Evolutionary conservation across 1,139 yeast species (phyloP).

Genomic region (Taphrina wiesneri): DNA sequence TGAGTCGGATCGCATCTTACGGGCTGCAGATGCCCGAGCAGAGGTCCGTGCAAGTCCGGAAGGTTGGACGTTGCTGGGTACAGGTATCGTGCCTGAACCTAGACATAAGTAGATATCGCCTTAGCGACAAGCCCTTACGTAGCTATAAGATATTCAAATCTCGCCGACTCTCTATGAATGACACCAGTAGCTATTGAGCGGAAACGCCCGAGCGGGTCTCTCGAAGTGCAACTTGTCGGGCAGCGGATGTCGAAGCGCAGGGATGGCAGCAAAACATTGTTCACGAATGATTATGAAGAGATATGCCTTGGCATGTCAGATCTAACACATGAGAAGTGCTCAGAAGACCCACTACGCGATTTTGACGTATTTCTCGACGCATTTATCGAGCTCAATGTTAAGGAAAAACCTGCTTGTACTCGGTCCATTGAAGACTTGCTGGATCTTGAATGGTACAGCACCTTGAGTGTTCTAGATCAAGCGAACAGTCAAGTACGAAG

Average conservation of each 20-base stretch:
- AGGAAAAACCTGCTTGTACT: neutral
- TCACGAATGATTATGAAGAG: neutral
- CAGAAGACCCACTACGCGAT: neutral
- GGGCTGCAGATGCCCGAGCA: no score
- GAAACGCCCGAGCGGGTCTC: neutral
- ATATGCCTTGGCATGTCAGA: constrained; percentile 5
- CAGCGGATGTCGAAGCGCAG: neutral
- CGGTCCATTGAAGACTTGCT: neutral
- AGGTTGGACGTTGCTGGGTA: no score
- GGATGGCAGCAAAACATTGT: neutral
- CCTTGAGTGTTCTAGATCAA: neutral
- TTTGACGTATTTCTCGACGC: neutral
- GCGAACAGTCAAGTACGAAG: neutral
- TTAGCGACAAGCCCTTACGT: no score
- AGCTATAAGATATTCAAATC: no score
- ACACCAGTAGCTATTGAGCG: no score
- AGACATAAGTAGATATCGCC: no score
- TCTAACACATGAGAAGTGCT: neutral
- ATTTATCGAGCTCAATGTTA: constrained; percentile 1
- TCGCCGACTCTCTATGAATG: no score
- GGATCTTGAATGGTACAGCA: neutral
- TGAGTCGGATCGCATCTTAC: neutral
- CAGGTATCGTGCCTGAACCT: no score
- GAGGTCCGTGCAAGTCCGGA: no score
- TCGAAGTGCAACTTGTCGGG: neutral